phyloP scores from a whole-genome alignment of 441 rosid genomes.

The Populus hybrid region DNA sequence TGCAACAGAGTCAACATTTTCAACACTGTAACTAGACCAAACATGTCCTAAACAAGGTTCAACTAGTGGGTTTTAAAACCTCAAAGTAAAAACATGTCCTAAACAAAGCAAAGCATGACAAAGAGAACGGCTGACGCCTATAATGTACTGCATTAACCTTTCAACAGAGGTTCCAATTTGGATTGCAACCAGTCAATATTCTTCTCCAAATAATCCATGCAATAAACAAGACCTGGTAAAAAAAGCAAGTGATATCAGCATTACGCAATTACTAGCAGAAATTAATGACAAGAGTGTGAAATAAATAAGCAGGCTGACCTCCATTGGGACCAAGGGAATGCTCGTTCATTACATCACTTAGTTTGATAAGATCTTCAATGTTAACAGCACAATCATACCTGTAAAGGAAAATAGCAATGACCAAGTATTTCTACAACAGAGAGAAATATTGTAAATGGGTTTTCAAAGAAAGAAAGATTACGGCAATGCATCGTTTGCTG shows the following conservation, averaged over 20 bases:
- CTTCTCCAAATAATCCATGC: constrained; percentile 90
- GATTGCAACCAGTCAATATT: constrained; percentile 89
- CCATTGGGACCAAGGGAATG: constrained; percentile 96
- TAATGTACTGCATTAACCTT: constrained; percentile 38
- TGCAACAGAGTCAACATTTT: constrained; percentile 31
- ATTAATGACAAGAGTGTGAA: background rate
- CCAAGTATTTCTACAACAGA: background rate
- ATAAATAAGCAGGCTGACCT: constrained; percentile 35
- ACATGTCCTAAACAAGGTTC: background rate
- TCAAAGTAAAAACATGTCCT: background rate
- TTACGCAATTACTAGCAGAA: constrained; percentile 7
- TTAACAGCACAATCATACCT: constrained; percentile 89
- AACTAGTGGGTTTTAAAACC: background rate
- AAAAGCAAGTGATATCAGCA: background rate
- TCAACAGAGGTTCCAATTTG: constrained; percentile 72
- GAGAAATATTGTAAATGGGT: background rate
- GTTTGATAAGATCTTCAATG: constrained; percentile 77
- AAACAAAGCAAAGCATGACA: background rate
- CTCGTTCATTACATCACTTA: constrained; percentile 77
- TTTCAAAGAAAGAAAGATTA: constrained; percentile 41
- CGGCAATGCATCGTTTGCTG: constrained; percentile 88
- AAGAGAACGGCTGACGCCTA: constrained; percentile 2
- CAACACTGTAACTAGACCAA: background rate
- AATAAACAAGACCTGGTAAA: constrained; percentile 71
- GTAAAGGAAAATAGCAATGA: constrained; percentile 21